Evolutionary conservation across 1,284 basidiomycete genomes (phyloP), one percentile per base, ranked within the genome.

Genomic region (Paramarasmius palmivorus): DNA sequence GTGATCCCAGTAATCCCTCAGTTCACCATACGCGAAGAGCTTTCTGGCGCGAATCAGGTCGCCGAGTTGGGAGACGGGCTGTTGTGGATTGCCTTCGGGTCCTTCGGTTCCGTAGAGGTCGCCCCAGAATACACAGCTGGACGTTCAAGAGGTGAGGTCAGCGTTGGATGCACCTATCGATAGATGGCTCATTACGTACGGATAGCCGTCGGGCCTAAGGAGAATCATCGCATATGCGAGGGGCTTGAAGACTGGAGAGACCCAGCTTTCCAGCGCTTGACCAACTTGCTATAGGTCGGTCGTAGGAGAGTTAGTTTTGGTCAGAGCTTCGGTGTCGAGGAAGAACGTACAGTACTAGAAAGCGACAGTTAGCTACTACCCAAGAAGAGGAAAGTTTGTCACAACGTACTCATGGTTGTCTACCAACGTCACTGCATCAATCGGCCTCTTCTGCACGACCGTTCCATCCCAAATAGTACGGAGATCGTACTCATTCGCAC

Each of bases 151-250:
- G 6, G 17, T 6, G 35, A 39, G 12, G 7, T 17, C 6, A 12
- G 14, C 6, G 38, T 39, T 20, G 23, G 15, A 40, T n/a, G n/a
- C n/a, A n/a, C n/a, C n/a, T n/a, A n/a, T n/a, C n/a, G n/a, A n/a
- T n/a, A 8, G 39, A 32, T n/a, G 26, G 49, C 10, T 22, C 6
- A 26, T 46, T 7, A 65, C 71, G 59, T 50, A 78, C 49, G 82
- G 82, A 67, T 83, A 83, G 8, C 82, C 82, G 41, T 76, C 76
- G 0, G 69, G 65, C 34, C 82, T 71, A 20, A 81, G 71, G 14
- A 83, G 68, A 64, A 83, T 84, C 54, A 83, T 61, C 4, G 78
- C 71, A 62, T 83, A 83, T 4, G 80, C 81, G 4, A 84, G 67
- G 0, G 82, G 81, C 61, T 82, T 82, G 72, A 83, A 84, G 48